phyloP scores from a whole-genome alignment of 495 filamentous ascomycete genomes.

The Hypoxylon crocopeplum region DNA sequence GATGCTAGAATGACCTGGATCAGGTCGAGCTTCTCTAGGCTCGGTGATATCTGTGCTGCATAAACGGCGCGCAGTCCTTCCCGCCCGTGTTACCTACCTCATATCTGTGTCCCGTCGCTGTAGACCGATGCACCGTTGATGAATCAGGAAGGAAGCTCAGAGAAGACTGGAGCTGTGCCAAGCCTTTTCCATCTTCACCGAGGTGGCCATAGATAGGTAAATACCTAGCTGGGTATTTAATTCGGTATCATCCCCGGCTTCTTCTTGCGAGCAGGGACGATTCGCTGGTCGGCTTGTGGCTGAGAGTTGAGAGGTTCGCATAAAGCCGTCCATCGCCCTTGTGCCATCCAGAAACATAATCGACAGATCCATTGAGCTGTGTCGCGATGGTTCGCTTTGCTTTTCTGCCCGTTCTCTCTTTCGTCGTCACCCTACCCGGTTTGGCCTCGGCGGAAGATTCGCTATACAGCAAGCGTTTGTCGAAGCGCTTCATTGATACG shows the following conservation, averaged over 20 bases:
- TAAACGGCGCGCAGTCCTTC: background rate
- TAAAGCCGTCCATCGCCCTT: no score
- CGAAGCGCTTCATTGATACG: slow-evolving; percentile 59
- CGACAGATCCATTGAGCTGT: background rate
- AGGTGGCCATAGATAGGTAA: no score
- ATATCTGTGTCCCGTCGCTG: no score
- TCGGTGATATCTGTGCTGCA: slow-evolving; percentile 7
- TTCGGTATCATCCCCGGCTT: no score
- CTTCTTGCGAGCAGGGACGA: no score
- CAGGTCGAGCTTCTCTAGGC: background rate
- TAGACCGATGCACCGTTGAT: background rate
- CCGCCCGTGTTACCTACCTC: no score
- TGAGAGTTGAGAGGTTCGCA: no score
- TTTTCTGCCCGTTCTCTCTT: slow-evolving; percentile 15
- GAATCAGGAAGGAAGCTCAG: slow-evolving; percentile 20
- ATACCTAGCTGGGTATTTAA: no score
- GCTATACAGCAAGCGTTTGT: slow-evolving; percentile 47
- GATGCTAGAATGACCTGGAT: slow-evolving; percentile 6
- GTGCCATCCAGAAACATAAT: no score
- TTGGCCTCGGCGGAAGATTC: slow-evolving; percentile 41
- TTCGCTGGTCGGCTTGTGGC: no score
- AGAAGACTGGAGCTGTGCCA: slow-evolving; percentile 5
- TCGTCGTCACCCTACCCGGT: slow-evolving; percentile 10
- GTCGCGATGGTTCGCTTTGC: slow-evolving; percentile 25
- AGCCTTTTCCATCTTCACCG: background rate